Evolutionary conservation across 805 yeast genomes (phyloP), one percentile per base, ranked within the genome.

Genomic region (Zygotorulaspora chibaensis): DNA sequence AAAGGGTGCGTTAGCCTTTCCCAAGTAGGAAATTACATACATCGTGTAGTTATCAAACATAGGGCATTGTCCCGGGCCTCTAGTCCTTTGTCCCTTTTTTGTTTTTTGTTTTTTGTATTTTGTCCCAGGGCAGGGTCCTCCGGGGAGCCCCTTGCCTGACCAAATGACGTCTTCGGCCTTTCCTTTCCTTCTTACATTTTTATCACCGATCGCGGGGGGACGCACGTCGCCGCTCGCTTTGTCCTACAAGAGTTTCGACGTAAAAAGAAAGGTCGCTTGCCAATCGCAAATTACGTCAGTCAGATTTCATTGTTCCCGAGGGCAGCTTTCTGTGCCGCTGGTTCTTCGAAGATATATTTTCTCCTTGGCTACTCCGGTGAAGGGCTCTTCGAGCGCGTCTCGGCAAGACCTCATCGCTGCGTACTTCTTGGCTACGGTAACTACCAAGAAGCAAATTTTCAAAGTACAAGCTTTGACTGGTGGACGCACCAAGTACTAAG

Each of bases 1-100:
- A 68, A 60, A 80, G 73, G 72, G 77, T 79, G 20, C 36, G 16
- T 10, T 33, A 17, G 40, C 67, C 33, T 13, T 13, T 13, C 15
- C 33, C 33, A 29, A 12, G 33, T 29, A 29, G 33, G 33, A 29
- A 29, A 8, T 20, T 29, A 29, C 33, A 29, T 12, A 12, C 33
- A 29, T 29, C 6, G 15, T 13, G 15, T 29, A 29, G n/a, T 12
- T 13, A 12, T 12, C 15, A 6, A 29, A 12, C 5, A 9, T 29
- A 29, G 9, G 9, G 5, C 6, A 12, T 13, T 12, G n/a, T 29
- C 15, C 33, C 15, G 8, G 15, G 8, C 33, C 33, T 8, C 15
- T 29, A 13, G 33, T 13, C 33, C 33, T 5, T 29, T 29, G 33
- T 29, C 33, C 33, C 33, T 42, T 38, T 35, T 42, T 28, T 34